phyloP scores from a whole-genome alignment of 495 filamentous ascomycete species.

The Daldinia loculata region DNA sequence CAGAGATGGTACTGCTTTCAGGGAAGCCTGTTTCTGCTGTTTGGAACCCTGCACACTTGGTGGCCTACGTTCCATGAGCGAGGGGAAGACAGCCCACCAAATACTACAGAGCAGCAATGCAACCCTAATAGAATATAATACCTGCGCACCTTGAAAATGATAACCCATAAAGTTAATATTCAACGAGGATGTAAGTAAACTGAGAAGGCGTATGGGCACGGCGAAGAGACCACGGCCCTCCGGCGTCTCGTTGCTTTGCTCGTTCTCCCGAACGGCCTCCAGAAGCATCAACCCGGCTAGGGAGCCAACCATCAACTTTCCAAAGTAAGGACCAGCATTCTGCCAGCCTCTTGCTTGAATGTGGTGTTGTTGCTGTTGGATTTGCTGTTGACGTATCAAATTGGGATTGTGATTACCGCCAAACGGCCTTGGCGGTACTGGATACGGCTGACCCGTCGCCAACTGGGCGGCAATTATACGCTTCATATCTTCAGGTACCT shows the following conservation, averaged over 20 bases:
- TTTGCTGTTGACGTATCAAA: constrained; percentile 58
- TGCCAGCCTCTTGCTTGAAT: constrained; percentile 53
- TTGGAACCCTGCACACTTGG: constrained; percentile 55
- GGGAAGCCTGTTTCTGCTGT: constrained; percentile 46
- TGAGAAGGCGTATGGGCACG: constrained; percentile 66
- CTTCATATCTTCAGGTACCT: constrained; percentile 79
- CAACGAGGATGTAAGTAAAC: constrained; percentile 50
- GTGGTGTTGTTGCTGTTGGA: constrained; percentile 56
- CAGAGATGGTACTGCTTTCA: constrained; percentile 69
- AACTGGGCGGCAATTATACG: constrained; percentile 66
- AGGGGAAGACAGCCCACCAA: constrained; percentile 71
- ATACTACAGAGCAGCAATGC: constrained; percentile 70
- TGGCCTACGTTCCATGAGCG: constrained; percentile 64
- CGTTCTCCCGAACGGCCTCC: constrained; percentile 71
- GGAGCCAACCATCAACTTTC: constrained; percentile 89
- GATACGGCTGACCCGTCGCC: constrained; percentile 55
- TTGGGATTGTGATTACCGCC: constrained; percentile 47
- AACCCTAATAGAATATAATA: constrained; percentile 64
- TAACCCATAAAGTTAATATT: constrained; percentile 60
- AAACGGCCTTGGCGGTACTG: constrained; percentile 53
- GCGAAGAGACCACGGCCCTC: constrained; percentile 75
- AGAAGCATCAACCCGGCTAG: constrained; percentile 91
- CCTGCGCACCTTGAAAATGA: constrained; percentile 50
- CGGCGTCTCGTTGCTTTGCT: constrained; percentile 65
- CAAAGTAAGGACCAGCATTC: constrained; percentile 58